Evolutionary conservation across 2,329 filamentous ascomycete genomes (phyloP).

Genomic region (Talaromyces sp.): DNA sequence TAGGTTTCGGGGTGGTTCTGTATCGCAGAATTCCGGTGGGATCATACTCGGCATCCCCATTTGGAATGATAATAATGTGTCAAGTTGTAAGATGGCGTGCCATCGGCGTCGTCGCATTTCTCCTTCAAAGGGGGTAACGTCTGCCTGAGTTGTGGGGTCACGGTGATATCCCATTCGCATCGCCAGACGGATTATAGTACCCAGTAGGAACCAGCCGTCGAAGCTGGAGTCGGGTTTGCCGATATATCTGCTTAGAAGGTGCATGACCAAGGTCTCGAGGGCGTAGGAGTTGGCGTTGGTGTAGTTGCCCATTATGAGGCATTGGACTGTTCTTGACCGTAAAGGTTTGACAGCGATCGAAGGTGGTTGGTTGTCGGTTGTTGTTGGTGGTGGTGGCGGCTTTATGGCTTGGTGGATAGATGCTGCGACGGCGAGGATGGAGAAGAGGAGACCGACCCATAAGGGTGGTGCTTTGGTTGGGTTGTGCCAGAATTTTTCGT

Average conservation of each 20-base stretch:
- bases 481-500: conserved; percentile 19
- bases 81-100: conserved; percentile 45
- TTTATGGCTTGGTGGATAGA: conserved; percentile 1
- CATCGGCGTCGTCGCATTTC: conserved; percentile 42
- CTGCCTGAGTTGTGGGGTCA: conserved; percentile 46
- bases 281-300: conserved; percentile 47
- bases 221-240: conserved; percentile 49
- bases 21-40: conserved; percentile 54
- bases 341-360: conserved; percentile 5
- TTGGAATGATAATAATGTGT: conserved; percentile 55
- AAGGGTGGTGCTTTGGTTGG: conserved; percentile 13
- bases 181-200: conserved; percentile 50
- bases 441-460: conserved; percentile 19
- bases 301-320: conserved; percentile 50
- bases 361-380: not conserved
- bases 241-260: conserved; percentile 51
- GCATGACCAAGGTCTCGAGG: conserved; percentile 51
- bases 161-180: conserved; percentile 55
- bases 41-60: conserved; percentile 58
- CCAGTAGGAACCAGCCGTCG: conserved; percentile 48
- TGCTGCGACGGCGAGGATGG: conserved; percentile 13
- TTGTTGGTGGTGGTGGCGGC: not conserved
- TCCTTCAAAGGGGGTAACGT: conserved; percentile 49
- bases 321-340: conserved; percentile 41
- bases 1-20: conserved; percentile 50